Evolutionary conservation across 1,284 basidiomycete genomes (phyloP).

Genomic region (Cerioporus squamosus): DNA sequence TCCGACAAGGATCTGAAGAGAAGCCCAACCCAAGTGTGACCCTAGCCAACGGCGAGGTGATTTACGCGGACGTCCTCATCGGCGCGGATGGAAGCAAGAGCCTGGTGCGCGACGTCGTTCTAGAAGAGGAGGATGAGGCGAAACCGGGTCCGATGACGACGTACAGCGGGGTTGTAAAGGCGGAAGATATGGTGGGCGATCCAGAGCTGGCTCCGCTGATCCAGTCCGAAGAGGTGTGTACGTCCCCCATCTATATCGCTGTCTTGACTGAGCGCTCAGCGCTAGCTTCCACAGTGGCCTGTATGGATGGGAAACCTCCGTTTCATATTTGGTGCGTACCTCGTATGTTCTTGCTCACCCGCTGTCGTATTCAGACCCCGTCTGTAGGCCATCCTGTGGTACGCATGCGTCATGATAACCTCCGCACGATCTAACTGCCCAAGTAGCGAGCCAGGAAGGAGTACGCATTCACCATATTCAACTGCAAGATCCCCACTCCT

Average conservation of each 20-base stretch:
- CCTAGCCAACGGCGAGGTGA: conserved; percentile 40
- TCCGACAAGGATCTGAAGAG: conserved; percentile 29
- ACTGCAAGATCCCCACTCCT: conserved; percentile 4
- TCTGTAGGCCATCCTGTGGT: conserved; percentile 28
- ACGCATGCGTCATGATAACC: conserved; percentile 1
- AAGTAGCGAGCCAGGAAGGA: conserved; percentile 21
- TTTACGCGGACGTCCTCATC: conserved; percentile 43
- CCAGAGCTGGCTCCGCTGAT: conserved; percentile 18
- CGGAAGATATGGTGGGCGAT: conserved; percentile 24
- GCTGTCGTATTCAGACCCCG: background rate
- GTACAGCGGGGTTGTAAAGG: conserved; percentile 24
- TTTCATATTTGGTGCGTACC: conserved; percentile 26
- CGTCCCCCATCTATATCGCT: background rate
- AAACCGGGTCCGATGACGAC: conserved; percentile 19
- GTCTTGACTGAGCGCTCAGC: background rate
- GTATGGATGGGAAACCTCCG: conserved; percentile 29
- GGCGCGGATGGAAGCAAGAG: conserved; percentile 45
- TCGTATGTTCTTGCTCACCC: background rate
- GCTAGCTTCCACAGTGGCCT: conserved; percentile 13
- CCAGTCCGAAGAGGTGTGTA: conserved; percentile 22
- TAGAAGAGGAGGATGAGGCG: conserved; percentile 15
- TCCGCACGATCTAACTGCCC: background rate
- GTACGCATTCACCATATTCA: conserved; percentile 21
- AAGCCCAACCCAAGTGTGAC: conserved; percentile 33
- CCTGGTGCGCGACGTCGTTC: conserved; percentile 33